Percentiles rank a stretch among this genome's conserved stretches.
These are phyloP conservation scores for Candida labiduridarum DNA, from an alignment of 1,139 yeast genomes.

Conservation along the genomic window DNA sequence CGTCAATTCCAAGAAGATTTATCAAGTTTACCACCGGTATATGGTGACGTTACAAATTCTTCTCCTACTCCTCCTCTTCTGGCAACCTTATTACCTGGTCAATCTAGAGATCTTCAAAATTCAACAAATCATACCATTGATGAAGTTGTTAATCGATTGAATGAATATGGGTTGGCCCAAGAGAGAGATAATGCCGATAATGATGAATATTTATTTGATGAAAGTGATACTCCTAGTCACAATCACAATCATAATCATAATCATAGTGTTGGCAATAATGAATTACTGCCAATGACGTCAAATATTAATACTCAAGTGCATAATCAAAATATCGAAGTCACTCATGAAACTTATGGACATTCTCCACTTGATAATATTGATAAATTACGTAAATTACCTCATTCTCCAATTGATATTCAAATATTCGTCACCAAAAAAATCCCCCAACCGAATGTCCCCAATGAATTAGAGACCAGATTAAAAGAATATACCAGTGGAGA, in stretches of 20 bases:
- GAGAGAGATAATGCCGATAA: conserved; percentile 20
- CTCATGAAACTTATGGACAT: conserved; percentile 39
- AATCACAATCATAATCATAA: no score
- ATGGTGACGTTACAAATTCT: conserved; percentile 37
- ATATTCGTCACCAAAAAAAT: conserved; percentile 46
- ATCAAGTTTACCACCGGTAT: conserved; percentile 40
- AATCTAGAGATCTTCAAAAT: conserved; percentile 16
- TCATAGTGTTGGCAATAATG: background rate
- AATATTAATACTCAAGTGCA: conserved; percentile 13
- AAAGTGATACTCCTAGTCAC: conserved; percentile 17
- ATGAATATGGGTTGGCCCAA: conserved; percentile 18
- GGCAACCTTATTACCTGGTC: conserved; percentile 5
- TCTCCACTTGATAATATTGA: conserved; percentile 51
- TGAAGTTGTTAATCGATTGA: conserved; percentile 20
- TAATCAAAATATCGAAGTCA: conserved; percentile 21
- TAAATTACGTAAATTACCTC: conserved; percentile 33
- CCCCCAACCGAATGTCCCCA: conserved; percentile 37
- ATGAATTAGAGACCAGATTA: conserved; percentile 44
- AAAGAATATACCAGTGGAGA: conserved; percentile 49
- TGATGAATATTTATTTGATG: conserved; percentile 27
- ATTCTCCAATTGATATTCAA: conserved; percentile 46
- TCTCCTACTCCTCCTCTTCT: conserved; percentile 28
- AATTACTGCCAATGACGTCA: conserved; percentile 6
- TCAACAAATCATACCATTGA: conserved; percentile 14
- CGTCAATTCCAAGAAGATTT: conserved; percentile 44